Percentiles rank a stretch among this genome's conserved stretches.
Evolutionary conservation across 352 stramenopile species (phyloP).

Genomic region (Globisporangium lucens): DNA sequence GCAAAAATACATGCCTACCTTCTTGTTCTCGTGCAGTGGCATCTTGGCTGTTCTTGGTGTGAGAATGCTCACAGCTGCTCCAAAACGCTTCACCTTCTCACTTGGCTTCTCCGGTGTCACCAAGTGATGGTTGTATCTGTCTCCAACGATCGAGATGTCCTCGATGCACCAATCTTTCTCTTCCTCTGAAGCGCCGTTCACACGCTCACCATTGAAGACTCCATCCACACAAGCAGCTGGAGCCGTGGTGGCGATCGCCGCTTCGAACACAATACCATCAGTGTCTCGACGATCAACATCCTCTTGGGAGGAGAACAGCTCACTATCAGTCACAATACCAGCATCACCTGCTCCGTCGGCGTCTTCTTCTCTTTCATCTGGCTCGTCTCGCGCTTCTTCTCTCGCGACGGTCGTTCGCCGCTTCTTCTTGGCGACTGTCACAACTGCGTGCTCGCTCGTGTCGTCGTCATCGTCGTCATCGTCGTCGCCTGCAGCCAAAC

Average conservation of each 20-base stretch:
- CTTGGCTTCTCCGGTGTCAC: constrained; percentile 18
- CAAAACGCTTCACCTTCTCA: background rate
- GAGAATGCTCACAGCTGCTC: background rate
- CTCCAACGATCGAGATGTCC: background rate
- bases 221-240: constrained; percentile 1
- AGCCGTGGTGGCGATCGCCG: constrained; percentile 6
- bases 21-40: constrained; percentile 45
- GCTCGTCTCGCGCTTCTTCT: background rate
- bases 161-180: background rate
- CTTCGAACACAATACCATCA: constrained; percentile 13
- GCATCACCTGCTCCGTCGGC: constrained; percentile 19
- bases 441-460: constrained; percentile 13
- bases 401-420: constrained; percentile 2
- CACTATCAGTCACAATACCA: constrained; percentile 53
- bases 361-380: background rate
- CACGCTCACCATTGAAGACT: background rate
- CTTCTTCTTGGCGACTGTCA: constrained; percentile 16
- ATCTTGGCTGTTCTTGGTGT: constrained; percentile 13
- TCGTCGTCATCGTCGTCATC: background rate
- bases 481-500: constrained; percentile 5
- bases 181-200: background rate
- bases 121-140: constrained; percentile 2
- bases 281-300: constrained; percentile 20
- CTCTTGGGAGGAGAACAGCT: constrained; percentile 59
- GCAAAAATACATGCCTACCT: constrained; percentile 22